Conservation (phyloP, 2,329 filamentous ascomycete species). For the Paecilomyces sp. region DNA sequence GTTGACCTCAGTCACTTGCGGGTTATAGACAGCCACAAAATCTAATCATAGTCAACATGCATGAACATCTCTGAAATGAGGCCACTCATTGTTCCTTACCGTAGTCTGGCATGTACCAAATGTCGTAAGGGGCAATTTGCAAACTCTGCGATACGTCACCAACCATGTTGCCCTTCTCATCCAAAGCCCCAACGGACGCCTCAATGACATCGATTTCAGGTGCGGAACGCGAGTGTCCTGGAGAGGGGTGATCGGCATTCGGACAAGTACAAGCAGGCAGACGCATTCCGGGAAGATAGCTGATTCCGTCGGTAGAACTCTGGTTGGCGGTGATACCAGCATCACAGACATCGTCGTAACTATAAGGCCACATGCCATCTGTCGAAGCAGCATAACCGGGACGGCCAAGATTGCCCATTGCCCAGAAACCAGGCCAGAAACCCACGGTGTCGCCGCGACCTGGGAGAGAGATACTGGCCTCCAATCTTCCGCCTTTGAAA, state of each 20-base stretch:
- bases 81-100: conserved; percentile 20
- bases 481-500: conserved; percentile 63
- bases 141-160: conserved; percentile 60
- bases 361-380: conserved; percentile 69
- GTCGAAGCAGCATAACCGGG: conserved; percentile 64
- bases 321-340: conserved; percentile 66
- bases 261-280: conserved; percentile 61
- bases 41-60: conserved; percentile 28
- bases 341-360: conserved; percentile 62
- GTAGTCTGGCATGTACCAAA: conserved; percentile 60
- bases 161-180: conserved; percentile 42
- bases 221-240: conserved; percentile 57
- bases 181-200: conserved; percentile 52
- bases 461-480: conserved; percentile 64
- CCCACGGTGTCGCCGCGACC: conserved; percentile 59
- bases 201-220: conserved; percentile 69
- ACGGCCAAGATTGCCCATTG: conserved; percentile 65
- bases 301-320: conserved; percentile 60
- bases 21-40: conserved; percentile 59
- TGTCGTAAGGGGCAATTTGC: conserved; percentile 63
- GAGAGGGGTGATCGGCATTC: conserved; percentile 57
- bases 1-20: conserved; percentile 51
- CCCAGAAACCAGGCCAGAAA: conserved; percentile 71
- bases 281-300: conserved; percentile 61
- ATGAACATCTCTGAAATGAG: neutral